Conservation (phyloP, 306 rosid genomes). For the Lathyrus tuberosus region DNA sequence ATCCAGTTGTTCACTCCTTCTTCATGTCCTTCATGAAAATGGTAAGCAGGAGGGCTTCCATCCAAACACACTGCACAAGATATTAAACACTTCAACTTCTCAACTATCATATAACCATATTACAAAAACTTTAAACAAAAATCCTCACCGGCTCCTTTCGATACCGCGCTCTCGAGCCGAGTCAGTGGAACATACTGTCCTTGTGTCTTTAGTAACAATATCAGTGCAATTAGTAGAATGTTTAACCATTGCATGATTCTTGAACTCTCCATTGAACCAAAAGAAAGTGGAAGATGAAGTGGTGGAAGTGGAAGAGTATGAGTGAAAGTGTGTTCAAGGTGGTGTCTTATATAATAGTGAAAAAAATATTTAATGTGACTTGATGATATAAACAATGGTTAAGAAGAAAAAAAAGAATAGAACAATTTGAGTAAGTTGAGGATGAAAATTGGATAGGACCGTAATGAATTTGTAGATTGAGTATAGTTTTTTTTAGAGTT, state of each 20-base stretch:
- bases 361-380: constrained; percentile 5
- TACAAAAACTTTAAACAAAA: neutral
- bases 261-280: constrained; percentile 55
- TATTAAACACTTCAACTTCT: constrained; percentile 32
- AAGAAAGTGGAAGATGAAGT: constrained; percentile 7
- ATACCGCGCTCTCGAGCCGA: constrained; percentile 56
- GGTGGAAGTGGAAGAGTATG: constrained; percentile 19
- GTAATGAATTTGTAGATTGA: neutral
- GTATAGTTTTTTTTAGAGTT: neutral
- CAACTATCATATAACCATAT: neutral
- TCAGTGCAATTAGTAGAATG: constrained; percentile 40
- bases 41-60: constrained; percentile 97
- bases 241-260: constrained; percentile 49
- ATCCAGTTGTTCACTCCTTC: constrained; percentile 81
- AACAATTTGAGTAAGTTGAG: neutral
- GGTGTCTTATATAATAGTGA: constrained; percentile 21
- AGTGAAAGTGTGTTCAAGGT: constrained; percentile 24
- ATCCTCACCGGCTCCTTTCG: constrained; percentile 92
- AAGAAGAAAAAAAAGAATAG: neutral
- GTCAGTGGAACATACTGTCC: constrained; percentile 64
- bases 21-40: constrained; percentile 66
- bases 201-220: constrained; percentile 48
- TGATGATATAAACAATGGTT: constrained; percentile 39
- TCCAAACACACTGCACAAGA: constrained; percentile 81
- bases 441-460: constrained; percentile 12